Evolutionary conservation across 2,329 filamentous ascomycete genomes (phyloP), one percentile per base, ranked within the genome.

Genomic region (Rachicladosporium sp.): DNA sequence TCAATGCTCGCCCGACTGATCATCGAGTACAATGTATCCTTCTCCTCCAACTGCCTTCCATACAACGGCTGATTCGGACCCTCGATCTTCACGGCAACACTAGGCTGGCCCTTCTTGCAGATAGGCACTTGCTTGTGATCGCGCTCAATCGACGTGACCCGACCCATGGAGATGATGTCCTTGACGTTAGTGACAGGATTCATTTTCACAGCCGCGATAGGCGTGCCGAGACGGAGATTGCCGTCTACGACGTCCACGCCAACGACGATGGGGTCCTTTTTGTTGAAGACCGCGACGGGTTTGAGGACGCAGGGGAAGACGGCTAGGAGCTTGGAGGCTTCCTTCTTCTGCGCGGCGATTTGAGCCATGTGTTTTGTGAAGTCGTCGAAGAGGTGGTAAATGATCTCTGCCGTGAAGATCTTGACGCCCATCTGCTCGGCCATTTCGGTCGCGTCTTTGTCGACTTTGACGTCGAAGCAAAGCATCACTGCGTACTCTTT

Each of bases 401-500:
- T 98, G 54, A 98, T 98, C 63, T 98, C 89, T 2, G 93, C 91
- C 3, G 86, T 93, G 69, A 98, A 98, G 54, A 98, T 84, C 71
- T 93, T 96, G 67, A 98, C 84, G 37, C 87, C 87, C 46, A 93
- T 79, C 42, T 96, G 87, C 11, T 95, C 86, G 8, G 91, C 91
- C 54, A 96, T 93, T 7, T 76, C 73, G 49, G 82, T 78, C 1
- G 91, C 91, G 59, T 98, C 91, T 64, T 94, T 96, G 67, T 98
- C 91, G 10, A 98, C 85, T 69, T 95, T 96, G 66, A 98, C 91
- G 61, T 98, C 93, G 73, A 98, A 98, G 63, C 91, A 96, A 37
- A 98, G 78, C 91, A 98, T 98, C 59, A 96, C 85, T n/a, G 91
- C 91, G 52, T 80, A 93, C 59, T 98, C 88, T 50, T 86, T 86